These are phyloP conservation scores for Fusarium brevicatenulatum DNA, from an alignment of 2,329 filamentous ascomycete species.

Conservation along the genomic window DNA sequence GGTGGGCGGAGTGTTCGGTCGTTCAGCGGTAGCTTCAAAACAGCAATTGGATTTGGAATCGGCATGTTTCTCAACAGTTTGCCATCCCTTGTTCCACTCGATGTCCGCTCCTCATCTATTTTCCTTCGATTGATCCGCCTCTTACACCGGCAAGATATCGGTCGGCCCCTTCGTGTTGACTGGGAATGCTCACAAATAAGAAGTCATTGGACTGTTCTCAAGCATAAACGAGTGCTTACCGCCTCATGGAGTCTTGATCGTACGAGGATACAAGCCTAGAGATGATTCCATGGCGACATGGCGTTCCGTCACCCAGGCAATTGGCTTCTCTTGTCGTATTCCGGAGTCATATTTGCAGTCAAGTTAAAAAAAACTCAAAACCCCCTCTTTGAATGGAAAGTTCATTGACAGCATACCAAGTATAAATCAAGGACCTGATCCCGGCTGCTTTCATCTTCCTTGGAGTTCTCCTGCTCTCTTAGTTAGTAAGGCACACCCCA, in stretches of 20 bases:
- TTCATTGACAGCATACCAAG: not conserved
- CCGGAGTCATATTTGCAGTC: conserved; percentile 14
- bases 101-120: not conserved
- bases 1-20: conserved; percentile 42
- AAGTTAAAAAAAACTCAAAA: not conserved
- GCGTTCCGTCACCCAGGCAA: not conserved
- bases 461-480: conserved; percentile 14
- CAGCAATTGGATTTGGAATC: conserved; percentile 47
- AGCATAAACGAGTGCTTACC: conserved; percentile 12
- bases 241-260: not conserved
- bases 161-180: not conserved
- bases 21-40: conserved; percentile 47
- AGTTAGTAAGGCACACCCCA: conserved; percentile 1
- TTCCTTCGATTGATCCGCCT: not conserved
- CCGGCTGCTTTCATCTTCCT: not conserved
- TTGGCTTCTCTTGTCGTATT: conserved; percentile 9
- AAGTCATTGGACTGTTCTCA: conserved; percentile 1
- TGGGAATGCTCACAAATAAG: conserved; percentile 2
- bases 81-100: not conserved
- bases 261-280: not conserved
- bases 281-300: not conserved
- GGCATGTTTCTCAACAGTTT: conserved; percentile 36
- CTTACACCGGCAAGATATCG: not conserved
- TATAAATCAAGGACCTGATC: conserved; percentile 30
- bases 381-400: not conserved